Conservation (phyloP, 441 rosid genomes). For the Gossypium gossypioides region DNA sequence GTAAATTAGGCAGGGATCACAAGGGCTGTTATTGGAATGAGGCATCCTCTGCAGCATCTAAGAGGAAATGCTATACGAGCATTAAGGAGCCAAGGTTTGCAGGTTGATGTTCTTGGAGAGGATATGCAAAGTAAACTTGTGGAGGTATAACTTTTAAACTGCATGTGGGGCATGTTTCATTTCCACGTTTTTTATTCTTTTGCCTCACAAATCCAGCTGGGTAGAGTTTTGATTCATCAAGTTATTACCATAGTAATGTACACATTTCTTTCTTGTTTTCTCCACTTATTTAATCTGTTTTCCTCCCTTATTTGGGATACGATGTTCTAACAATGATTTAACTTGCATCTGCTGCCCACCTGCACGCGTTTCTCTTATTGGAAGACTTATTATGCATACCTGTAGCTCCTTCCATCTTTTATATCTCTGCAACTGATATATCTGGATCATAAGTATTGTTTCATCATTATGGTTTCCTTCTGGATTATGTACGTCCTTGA, state of each 20-base stretch:
- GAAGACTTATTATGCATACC: background rate
- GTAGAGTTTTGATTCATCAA: background rate
- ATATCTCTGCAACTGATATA: background rate
- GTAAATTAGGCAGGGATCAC: constrained; percentile 74
- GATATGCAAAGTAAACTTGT: constrained; percentile 60
- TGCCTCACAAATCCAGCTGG: background rate
- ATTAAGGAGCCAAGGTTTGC: constrained; percentile 58
- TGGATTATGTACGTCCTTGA: background rate
- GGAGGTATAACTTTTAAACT: constrained; percentile 39
- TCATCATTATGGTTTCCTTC: background rate
- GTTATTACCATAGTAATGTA: background rate
- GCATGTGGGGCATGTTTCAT: background rate
- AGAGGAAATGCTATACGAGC: constrained; percentile 68
- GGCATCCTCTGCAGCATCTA: constrained; percentile 77
- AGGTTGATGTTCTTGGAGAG: constrained; percentile 82
- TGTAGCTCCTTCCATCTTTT: background rate
- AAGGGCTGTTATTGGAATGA: constrained; percentile 75
- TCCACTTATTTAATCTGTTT: background rate
- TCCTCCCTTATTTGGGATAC: background rate
- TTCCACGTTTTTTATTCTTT: background rate
- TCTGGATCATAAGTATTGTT: background rate
- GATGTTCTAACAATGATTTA: background rate
- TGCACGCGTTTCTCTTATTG: background rate
- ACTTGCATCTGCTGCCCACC: background rate
- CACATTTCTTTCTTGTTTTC: background rate